Percentiles rank a stretch among this genome's conserved stretches.
Conservation (phyloP, 2,329 filamentous ascomycete species). For the Periconia sp. region DNA sequence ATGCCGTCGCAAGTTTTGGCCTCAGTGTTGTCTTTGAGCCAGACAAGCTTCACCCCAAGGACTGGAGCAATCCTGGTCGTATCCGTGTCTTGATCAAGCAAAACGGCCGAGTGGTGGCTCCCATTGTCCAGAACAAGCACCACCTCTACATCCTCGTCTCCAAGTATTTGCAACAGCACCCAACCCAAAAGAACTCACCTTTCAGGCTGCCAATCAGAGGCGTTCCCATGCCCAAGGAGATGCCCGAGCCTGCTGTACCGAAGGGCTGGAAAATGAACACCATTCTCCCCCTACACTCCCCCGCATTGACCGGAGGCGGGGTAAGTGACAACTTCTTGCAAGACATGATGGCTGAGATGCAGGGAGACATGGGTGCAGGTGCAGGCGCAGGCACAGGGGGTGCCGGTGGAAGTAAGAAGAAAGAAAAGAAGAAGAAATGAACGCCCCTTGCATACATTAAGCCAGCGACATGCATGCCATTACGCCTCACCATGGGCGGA, state of each 20-base stretch:
- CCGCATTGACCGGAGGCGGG: conserved; percentile 88
- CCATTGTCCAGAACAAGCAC: conserved; percentile 72
- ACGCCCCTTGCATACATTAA: neutral
- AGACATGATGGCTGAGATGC: conserved; percentile 97
- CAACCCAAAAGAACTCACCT: conserved; percentile 72
- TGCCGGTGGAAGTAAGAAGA: conserved; percentile 34
- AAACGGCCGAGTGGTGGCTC: conserved; percentile 54
- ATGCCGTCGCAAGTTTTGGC: conserved; percentile 67
- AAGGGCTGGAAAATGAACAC: conserved; percentile 88
- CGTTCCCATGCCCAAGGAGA: conserved; percentile 66
- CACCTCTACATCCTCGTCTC: conserved; percentile 84
- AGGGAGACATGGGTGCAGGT: conserved; percentile 43
- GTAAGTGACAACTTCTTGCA: conserved; percentile 93
- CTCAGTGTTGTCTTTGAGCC: conserved; percentile 82
- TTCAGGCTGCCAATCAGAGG: conserved; percentile 74
- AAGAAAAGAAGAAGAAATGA: conserved; percentile 40
- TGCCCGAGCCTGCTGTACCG: conserved; percentile 68
- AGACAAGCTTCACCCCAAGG: conserved; percentile 89
- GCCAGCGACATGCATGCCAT: neutral
- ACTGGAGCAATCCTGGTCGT: conserved; percentile 95
- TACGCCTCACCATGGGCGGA: neutral
- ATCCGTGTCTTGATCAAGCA: conserved; percentile 77
- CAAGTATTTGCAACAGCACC: conserved; percentile 73
- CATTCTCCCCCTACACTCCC: conserved; percentile 82
- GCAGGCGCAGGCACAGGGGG: conserved; percentile 24